phyloP scores from a whole-genome alignment of 441 rosid species.

The Populus hybrid region DNA sequence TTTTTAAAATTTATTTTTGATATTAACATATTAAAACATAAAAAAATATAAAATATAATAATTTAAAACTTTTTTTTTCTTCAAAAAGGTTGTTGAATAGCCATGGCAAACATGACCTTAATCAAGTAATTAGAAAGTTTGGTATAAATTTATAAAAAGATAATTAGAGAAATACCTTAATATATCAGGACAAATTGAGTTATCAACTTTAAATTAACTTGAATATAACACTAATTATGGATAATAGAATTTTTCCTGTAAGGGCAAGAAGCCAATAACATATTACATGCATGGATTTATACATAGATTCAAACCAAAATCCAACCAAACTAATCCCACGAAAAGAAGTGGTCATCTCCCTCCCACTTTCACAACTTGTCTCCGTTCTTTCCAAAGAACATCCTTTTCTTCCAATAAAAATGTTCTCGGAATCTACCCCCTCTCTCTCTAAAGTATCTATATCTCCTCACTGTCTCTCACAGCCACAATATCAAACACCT shows the following conservation, averaged over 20 bases:
- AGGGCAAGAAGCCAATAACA: neutral
- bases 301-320: neutral
- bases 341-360: neutral
- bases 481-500: slow-evolving; percentile 2
- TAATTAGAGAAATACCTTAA: too few relatives aligned
- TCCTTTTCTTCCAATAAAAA: neutral
- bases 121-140: too few relatives aligned
- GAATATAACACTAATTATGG: too few relatives aligned
- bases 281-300: neutral
- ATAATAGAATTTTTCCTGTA: neutral
- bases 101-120: too few relatives aligned
- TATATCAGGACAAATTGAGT: neutral
- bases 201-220: neutral
- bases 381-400: neutral
- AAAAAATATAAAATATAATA: too few relatives aligned
- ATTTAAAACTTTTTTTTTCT: too few relatives aligned
- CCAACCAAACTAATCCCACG: neutral
- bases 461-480: neutral
- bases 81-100: too few relatives aligned
- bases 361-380: neutral
- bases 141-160: too few relatives aligned
- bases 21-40: too few relatives aligned
- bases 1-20: too few relatives aligned
- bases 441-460: neutral
- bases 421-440: neutral